Base-by-base conservation (phyloP, 2,329 filamentous ascomycete species). In the Nannizziopsis barbatae region DNA sequence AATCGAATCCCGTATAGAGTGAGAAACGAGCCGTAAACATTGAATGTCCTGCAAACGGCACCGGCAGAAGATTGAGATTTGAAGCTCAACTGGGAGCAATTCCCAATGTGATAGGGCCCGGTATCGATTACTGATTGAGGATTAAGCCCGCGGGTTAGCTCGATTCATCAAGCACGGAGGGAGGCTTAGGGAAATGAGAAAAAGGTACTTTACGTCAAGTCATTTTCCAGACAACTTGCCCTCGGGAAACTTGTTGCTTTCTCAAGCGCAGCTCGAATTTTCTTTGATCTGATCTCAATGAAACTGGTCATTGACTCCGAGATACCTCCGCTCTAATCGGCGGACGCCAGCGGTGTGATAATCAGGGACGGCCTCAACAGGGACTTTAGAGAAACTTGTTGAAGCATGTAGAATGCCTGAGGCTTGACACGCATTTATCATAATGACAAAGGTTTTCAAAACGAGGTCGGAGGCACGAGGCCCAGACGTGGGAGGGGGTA, bases 61-160 rank as follows among this genome's bases (percentile, higher is more conserved):
- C 49, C 63, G 58, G 5, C 61, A 60, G 49, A 70, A 68, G 49
- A 70, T 67, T 48, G 58, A 59, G 46, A 70, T 62, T 56, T 67
- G 64, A 33, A 70, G 56, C 48, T 70, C 67, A 47, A 65, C 64
- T 9, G 67, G 67, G 18, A 70, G 59, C 40, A 55, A 49, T 45
- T 65, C 65, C 67, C 66, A 69, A 17, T 57, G 60, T 6, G 63
- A 65, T 6, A 60, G 60, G 1, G 61, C 48, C 18, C 10, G 39
- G 12, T 44, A 27, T 44, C 20, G 31, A 33, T 22, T 18, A 3
- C 12, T 10, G 30, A 12, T 15, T 15, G 32, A 48, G 22, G 17
- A 45, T 37, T 12, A 17, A 45, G 33, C 40, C 1, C 12, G 33
- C 15, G 18, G 20, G 45, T 41, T 45, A 42, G 47, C 22, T 7